Base-by-base conservation (phyloP, 108 stramenopile genomes). In the Cyclotella distinguenda region DNA sequence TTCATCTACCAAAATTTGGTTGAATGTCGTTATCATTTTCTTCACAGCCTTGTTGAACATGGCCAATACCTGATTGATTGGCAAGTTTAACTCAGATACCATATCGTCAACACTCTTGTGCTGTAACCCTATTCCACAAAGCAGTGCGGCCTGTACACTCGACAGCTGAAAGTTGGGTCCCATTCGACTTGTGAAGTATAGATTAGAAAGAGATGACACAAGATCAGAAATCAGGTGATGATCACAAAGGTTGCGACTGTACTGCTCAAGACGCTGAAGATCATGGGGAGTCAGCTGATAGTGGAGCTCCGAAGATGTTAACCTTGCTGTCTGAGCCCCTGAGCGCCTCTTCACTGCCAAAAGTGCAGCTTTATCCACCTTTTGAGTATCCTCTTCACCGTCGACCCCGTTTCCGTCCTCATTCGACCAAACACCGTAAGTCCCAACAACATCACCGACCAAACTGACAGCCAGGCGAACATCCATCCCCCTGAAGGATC, bases 201-300 rank as follows among this genome's bases (percentile, higher is more conserved):
- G 72, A 36, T 87, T 73, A 31, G 95, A 80, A 12, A 98, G 72
- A 3, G 66, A 74, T 18, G 97, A 96, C 12, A 99, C 43, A 13
- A 99, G 85, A 75, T 99, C 99, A 0, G 93, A 89, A 38, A 99
- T 82, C 23, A 99, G 69, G 80, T 99, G 99, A 70, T 98, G 95
- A 74, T 99, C 99, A 60, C 96, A 98, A 27, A 99, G 74, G 57
- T 99, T 98, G 33, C 97, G 84, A 25, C 96, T 89, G 77, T 99
- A 99, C 12, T 95, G 69, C 45, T 98, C 97, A 18, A 99, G 77
- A 22, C 99, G 91, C 53, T 98, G 91, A 50, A 99, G 69, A 77
- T 99, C 99, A 76, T 98, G 96, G 21, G 88, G 87, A 4, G 95
- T 96, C 54, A 97, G 64, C 43, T 86, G 61, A 58, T 84, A 88